These are phyloP conservation scores for Artemisia tridentata DNA, from an alignment of 129 eudicot species.

Conservation along the genomic window DNA sequence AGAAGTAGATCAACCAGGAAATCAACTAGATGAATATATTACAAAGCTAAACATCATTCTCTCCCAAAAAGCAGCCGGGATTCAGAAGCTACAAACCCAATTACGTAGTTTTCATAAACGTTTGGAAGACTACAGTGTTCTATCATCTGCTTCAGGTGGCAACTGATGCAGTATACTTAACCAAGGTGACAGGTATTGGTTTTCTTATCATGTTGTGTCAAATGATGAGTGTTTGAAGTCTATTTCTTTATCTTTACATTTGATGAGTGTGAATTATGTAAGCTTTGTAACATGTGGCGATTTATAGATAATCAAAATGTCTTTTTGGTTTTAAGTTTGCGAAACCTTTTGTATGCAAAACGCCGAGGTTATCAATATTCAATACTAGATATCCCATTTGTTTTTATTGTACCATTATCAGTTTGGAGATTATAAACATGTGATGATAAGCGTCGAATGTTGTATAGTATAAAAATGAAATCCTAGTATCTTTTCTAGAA, in stretches of 20 bases:
- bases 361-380: neutral
- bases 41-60: slow-evolving; percentile 50
- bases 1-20: slow-evolving; percentile 65
- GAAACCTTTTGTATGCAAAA: neutral
- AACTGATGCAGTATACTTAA: slow-evolving; percentile 21
- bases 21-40: slow-evolving; percentile 64
- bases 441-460: neutral
- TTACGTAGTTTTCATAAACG: slow-evolving; percentile 43
- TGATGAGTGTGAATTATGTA: slow-evolving; percentile 28
- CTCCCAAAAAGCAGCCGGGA: slow-evolving; percentile 54
- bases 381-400: neutral
- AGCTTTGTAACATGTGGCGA: slow-evolving; percentile 19
- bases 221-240: slow-evolving; percentile 4
- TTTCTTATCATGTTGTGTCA: slow-evolving; percentile 18
- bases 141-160: slow-evolving; percentile 37
- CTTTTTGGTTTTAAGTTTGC: slow-evolving; percentile 8
- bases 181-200: neutral
- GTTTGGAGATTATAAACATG: neutral
- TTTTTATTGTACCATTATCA: neutral
- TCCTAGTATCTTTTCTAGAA: too few species aligned
- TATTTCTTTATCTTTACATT: neutral
- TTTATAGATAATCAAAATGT: slow-evolving; percentile 26
- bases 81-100: slow-evolving; percentile 43
- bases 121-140: slow-evolving; percentile 43
- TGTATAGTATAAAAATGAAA: too few species aligned